Evolutionary conservation across 257 asterid genomes (phyloP).

Genomic region (Solanum chiquidenum): DNA sequence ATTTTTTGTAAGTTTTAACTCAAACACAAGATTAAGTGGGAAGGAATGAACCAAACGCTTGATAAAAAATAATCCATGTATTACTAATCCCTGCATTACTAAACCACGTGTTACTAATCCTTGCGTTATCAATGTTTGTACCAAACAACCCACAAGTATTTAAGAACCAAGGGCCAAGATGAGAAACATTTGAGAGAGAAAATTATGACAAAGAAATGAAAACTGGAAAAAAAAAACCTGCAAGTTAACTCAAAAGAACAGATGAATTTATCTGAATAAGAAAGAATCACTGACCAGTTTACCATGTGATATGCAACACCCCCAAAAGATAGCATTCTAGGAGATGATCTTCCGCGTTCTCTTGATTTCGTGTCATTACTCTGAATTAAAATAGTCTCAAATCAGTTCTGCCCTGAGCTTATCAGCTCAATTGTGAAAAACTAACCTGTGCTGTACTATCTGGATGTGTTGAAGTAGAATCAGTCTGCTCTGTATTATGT

Average conservation of each 20-base stretch:
- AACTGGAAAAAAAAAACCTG: background rate
- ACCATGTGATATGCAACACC: constrained; percentile 98
- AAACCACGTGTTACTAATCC: background rate
- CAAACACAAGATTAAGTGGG: background rate
- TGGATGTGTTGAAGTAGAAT: constrained; percentile 33
- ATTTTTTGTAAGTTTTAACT: background rate
- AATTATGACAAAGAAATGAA: background rate
- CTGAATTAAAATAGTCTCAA: constrained; percentile 38
- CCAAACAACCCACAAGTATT: background rate
- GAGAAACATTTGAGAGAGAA: background rate
- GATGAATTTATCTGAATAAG: constrained; percentile 4
- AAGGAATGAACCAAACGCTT: background rate
- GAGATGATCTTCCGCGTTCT: constrained; percentile 68
- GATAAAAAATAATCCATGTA: background rate
- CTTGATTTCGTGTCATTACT: constrained; percentile 35
- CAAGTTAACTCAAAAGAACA: background rate
- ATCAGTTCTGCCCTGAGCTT: constrained; percentile 42
- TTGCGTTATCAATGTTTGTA: background rate
- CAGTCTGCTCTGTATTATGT: constrained; percentile 2
- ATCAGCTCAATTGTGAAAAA: constrained; percentile 20
- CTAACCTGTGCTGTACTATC: constrained; percentile 32
- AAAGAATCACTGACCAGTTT: constrained; percentile 63
- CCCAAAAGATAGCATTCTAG: constrained; percentile 60
- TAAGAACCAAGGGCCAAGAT: background rate
- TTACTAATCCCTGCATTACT: too few relatives aligned